These are phyloP conservation scores for Psilocybe cubensis DNA, from an alignment of 768 basidiomycete genomes.

Conservation along the genomic window DNA sequence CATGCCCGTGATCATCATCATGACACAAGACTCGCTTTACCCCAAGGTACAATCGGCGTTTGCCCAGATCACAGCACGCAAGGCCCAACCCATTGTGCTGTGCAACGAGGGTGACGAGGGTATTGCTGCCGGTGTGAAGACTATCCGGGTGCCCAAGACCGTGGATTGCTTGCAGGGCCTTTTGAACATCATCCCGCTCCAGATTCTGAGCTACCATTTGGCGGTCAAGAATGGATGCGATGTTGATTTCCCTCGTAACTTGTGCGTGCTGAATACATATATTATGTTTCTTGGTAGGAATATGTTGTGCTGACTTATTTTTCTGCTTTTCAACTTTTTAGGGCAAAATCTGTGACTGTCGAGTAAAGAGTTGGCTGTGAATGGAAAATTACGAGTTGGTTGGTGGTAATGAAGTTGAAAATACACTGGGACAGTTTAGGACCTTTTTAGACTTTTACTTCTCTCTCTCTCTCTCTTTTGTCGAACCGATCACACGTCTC, in stretches of 20 bases:
- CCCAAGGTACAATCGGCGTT: conserved; percentile 98
- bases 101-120: conserved; percentile 92
- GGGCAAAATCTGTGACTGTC: conserved; percentile 78
- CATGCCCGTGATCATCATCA: conserved; percentile 98
- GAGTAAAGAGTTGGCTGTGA: conserved; percentile 49
- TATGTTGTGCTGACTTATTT: conserved; percentile 16
- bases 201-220: conserved; percentile 94
- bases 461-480: neutral
- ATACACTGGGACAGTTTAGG: neutral
- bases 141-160: conserved; percentile 93
- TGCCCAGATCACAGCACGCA: conserved; percentile 95
- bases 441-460: conserved; percentile 14
- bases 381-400: too few relatives aligned
- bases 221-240: conserved; percentile 96
- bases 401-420: neutral
- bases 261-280: conserved; percentile 57
- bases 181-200: conserved; percentile 95
- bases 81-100: conserved; percentile 92
- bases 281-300: neutral
- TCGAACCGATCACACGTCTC: conserved; percentile 1
- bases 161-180: conserved; percentile 95
- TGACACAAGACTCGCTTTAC: conserved; percentile 98
- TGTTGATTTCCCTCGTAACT: conserved; percentile 97
- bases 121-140: conserved; percentile 75
- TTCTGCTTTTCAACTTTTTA: conserved; percentile 26